phyloP scores from a whole-genome alignment of 2,329 filamentous ascomycete species.

The Colletotrichum sp. region DNA sequence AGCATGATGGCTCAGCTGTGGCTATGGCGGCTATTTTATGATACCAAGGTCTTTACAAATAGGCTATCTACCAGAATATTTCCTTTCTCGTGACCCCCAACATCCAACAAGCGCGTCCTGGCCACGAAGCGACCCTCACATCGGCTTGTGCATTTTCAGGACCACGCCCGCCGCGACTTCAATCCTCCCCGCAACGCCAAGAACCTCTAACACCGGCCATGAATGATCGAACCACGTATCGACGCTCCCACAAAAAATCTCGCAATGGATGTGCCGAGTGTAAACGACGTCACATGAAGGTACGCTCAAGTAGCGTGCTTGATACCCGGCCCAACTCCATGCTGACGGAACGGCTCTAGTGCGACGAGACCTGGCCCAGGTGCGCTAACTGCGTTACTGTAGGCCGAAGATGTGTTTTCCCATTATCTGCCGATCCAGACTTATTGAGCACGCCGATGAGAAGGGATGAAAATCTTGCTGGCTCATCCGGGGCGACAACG shows the following conservation, averaged over 20 bases:
- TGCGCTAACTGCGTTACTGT: slow-evolving; percentile 33
- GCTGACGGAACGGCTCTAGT: slow-evolving; percentile 14
- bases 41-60: neutral
- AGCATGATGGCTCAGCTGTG: neutral
- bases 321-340: neutral
- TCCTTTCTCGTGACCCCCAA: neutral
- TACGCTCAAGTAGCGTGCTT: neutral
- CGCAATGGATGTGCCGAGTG: slow-evolving; percentile 33
- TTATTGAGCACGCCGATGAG: neutral
- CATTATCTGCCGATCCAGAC: neutral
- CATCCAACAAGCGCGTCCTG: neutral
- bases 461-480: neutral
- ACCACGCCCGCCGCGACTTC: neutral
- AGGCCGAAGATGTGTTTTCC: slow-evolving; percentile 29
- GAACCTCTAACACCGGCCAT: neutral
- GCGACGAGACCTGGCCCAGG: slow-evolving; percentile 32
- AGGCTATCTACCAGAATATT: neutral
- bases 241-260: slow-evolving; percentile 34
- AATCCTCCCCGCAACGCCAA: neutral
- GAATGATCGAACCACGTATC: neutral
- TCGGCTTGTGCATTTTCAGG: neutral
- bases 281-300: slow-evolving; percentile 37
- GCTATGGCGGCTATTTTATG: neutral
- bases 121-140: neutral
- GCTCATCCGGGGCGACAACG: neutral